Conservation (phyloP, 306 rosid genomes). For the Fragaria ananassa region DNA sequence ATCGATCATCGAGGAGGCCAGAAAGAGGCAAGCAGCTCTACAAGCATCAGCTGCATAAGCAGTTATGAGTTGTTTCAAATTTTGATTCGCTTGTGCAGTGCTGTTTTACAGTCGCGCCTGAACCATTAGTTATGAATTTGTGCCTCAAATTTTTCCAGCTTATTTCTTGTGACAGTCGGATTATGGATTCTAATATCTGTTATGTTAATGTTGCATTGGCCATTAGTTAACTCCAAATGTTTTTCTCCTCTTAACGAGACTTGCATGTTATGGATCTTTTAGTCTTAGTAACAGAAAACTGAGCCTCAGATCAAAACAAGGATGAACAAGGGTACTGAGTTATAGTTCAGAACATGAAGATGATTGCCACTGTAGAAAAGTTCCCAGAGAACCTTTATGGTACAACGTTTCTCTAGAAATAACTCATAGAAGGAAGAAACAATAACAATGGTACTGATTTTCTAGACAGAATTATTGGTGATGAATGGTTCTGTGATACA, state of each 20-base stretch:
- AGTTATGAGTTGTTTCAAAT: slow-evolving; percentile 1
- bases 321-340: no score
- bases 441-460: neutral
- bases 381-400: no score
- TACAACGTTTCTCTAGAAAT: no score
- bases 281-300: no score
- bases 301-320: no score
- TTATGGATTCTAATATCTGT: neutral
- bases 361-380: no score
- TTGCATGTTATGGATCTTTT: no score
- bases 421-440: no score
- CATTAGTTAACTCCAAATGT: neutral
- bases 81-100: slow-evolving; percentile 20
- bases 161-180: neutral
- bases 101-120: neutral
- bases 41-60: slow-evolving; percentile 52
- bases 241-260: no score
- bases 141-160: neutral
- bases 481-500: no score
- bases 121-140: neutral
- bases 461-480: no score
- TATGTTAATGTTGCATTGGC: neutral
- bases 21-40: slow-evolving; percentile 65
- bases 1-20: slow-evolving; percentile 68
- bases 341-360: no score